Evolutionary conservation across 1,284 basidiomycete species (phyloP), one percentile per base, ranked within the genome.

Genomic region (Fistulinella cinereoalba): DNA sequence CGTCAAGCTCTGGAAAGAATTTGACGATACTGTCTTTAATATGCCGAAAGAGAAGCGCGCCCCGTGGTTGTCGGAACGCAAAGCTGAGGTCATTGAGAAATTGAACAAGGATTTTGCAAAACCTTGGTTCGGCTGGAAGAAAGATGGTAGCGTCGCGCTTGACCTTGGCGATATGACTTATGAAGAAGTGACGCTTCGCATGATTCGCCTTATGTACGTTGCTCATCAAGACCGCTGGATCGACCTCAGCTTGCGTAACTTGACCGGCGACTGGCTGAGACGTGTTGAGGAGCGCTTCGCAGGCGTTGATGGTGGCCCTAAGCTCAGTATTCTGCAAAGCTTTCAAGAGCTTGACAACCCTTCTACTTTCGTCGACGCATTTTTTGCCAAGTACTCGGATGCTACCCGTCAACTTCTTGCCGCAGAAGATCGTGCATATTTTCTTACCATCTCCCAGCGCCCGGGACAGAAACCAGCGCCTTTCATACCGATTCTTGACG

Each of bases 81-180:
- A 86, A 64, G 84, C 88, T 49, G 95, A 94, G 63, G 81, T 99
- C 46, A 96, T 99, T 62, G 79, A 76, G 50, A 92, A 95, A 66
- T 76, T 99, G 51, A 99, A 99, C 79, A 84, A 78, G 61, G 92
- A 98, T 73, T 98, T 97, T 70, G 83, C 88, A 57, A 99, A 99
- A 75, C 92, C 91, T 6, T 95, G 92, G 94, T 98, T 97, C 63
- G 90, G 88, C 18, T 85, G 85, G 81, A 97, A 96, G 84, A 92
- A 92, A 71, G 88, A 91, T 66, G 93, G 84, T 5, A 78, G 72
- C 10, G 82, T 91, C 56, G 90, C 90, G 32, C 81, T 85, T 52
- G 92, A 97, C 66, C 76, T 99, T 46, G 83, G 85, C 22, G 92
- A 97, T 61, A 97, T 99, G 96, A 98, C 96, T 15, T 99, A 99